A percentile compares a stretch with the other conserved stretches of the same genome.
These are phyloP conservation scores for Rhexocercosporidium sp. DNA, from an alignment of 2,329 filamentous ascomycete species.

Conservation along the genomic window DNA sequence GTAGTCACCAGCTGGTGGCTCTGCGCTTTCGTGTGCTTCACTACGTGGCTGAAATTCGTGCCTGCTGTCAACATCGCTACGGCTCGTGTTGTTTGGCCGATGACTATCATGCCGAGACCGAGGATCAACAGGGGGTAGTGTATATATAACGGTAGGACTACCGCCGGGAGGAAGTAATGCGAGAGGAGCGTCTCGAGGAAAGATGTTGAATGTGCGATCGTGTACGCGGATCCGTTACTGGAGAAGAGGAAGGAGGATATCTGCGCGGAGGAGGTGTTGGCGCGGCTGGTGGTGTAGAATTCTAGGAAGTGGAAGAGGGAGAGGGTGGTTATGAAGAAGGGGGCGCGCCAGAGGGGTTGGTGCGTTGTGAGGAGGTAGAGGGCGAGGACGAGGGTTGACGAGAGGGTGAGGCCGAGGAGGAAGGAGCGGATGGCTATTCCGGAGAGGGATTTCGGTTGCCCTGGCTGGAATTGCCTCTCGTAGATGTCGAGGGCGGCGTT, in stretches of 20 bases:
- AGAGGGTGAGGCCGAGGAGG: conserved; percentile 39
- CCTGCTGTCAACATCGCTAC: conserved; percentile 89
- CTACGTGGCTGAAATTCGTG: conserved; percentile 87
- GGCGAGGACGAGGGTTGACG: conserved; percentile 31
- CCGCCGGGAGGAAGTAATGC: conserved; percentile 57
- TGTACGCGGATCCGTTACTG: conserved; percentile 84
- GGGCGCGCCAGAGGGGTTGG: conserved; percentile 59
- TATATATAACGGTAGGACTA: conserved; percentile 34
- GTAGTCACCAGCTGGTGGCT: conserved; percentile 82
- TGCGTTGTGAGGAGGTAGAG: conserved; percentile 32
- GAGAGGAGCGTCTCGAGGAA: conserved; percentile 73
- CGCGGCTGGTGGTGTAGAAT: conserved; percentile 86
- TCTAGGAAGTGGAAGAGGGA: conserved; percentile 93
- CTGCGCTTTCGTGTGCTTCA: conserved; percentile 71
- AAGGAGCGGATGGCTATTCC: conserved; percentile 46
- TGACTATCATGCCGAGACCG: conserved; percentile 66
- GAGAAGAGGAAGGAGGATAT: conserved; percentile 82
- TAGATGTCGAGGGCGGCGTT: conserved; percentile 32
- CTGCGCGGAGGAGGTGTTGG: conserved; percentile 77
- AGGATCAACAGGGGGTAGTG: conserved; percentile 49
- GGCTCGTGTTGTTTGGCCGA: conserved; percentile 79
- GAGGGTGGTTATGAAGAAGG: conserved; percentile 72
- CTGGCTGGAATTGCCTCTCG: conserved; percentile 38
- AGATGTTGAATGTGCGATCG: conserved; percentile 79
- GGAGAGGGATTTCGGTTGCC: conserved; percentile 42